Conservation (phyloP, 2,329 filamentous ascomycete species). For the Trichoderma endophyticum region DNA sequence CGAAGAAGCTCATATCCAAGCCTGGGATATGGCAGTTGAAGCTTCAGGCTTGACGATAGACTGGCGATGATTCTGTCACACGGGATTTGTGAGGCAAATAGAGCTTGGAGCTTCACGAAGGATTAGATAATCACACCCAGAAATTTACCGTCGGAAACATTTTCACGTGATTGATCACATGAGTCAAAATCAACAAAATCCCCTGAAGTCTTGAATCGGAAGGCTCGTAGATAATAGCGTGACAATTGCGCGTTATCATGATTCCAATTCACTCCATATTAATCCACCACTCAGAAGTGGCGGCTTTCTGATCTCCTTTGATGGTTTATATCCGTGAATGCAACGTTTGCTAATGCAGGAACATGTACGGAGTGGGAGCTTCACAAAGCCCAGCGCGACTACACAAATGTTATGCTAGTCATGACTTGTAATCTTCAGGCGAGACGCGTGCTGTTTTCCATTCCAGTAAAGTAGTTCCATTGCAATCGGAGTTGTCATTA, state of each 20-base stretch:
- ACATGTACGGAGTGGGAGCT: neutral
- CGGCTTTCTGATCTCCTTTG: neutral
- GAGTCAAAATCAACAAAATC: neutral
- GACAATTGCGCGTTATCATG: neutral
- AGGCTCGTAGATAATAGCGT: neutral
- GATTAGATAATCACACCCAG: neutral
- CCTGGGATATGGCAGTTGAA: neutral
- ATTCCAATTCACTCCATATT: neutral
- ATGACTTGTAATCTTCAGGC: neutral
- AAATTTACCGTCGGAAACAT: neutral
- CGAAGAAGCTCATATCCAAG: constrained; percentile 27
- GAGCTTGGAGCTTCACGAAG: neutral
- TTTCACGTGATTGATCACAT: neutral
- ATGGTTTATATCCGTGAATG: neutral
- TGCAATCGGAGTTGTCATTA: neutral
- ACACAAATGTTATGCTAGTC: neutral
- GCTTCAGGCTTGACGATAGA: neutral
- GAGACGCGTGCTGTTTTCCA: neutral
- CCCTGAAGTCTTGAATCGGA: neutral
- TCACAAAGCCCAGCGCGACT: neutral
- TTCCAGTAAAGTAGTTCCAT: neutral
- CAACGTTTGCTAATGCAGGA: neutral
- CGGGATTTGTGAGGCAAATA: neutral
- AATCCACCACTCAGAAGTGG: neutral
- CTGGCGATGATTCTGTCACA: too few relatives aligned